Base-by-base conservation (phyloP, 2,329 filamentous ascomycete genomes). In the Helotiales sp. region DNA sequence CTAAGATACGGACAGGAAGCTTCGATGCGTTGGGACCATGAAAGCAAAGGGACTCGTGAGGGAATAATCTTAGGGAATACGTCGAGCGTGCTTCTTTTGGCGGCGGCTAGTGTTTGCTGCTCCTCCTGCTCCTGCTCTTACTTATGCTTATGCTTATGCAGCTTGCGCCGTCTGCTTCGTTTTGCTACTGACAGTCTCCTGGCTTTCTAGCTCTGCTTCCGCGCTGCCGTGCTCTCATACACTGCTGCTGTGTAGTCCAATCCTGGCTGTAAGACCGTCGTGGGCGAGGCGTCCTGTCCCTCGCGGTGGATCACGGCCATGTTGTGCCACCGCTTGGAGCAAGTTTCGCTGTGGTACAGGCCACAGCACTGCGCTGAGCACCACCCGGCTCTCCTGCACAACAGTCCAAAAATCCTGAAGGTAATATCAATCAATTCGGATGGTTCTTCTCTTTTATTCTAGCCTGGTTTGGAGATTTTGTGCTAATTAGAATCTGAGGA, bases 21-120 rank as follows among this genome's bases (percentile, higher is more conserved):
- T n/a, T n/a, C n/a, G n/a, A n/a, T n/a, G 52, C 38, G 52, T 44
- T 58, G 48, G 51, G 40, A 25, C 27, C n/a, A n/a, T n/a, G n/a
- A n/a, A n/a, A n/a, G n/a, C n/a, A n/a, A n/a, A n/a, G n/a, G n/a
- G n/a, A n/a, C n/a, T n/a, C n/a, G n/a, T n/a, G n/a, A n/a, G n/a
- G n/a, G n/a, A n/a, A n/a, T n/a, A n/a, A n/a, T n/a, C n/a, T n/a
- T n/a, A n/a, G n/a, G n/a, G n/a, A n/a, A n/a, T n/a, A n/a, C 22
- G 40, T 25, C 19, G 8, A 25, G 22, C 8, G 10, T 22, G 22
- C 27, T 13, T 9, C 40, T n/a, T 5, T 12, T 44, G n/a, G 17
- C 36, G 19, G n/a, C n/a, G 19, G 36, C 17, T 22, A 19, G 17
- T 40, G 17, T 19, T 15, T 13, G 15, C 3, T n/a, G n/a, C 17